Base-by-base conservation (phyloP, 345 rosid species). In the Citrus unshiu region DNA sequence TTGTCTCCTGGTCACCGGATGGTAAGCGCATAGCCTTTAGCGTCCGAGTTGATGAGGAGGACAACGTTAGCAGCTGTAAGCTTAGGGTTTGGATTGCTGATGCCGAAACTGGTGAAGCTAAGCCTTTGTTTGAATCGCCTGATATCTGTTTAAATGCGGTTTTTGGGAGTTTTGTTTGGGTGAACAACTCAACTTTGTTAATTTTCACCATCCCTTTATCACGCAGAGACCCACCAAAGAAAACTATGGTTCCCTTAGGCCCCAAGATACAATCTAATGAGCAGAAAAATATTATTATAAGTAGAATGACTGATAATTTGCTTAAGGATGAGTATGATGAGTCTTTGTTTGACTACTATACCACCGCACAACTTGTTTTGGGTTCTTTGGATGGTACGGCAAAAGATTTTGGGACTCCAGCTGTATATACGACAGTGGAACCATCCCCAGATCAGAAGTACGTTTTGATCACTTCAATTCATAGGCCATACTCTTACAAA, bases 311-410 rank as follows among this genome's bases (percentile, higher is more conserved):
- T 77, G 98, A 94, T 81, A 97, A 93, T 86, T 86, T 96, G 84
- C 86, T 96, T 60, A 94, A 96, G 87, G 97, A 96, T 86, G 95
- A 94, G 79, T 91, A 93, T 73, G 98, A 96, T 83, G 98, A 91
- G 78, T 95, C 93, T 79, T 88, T 96, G 56, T 96, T 94, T 79
- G 98, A 96, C 83, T 96, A 93, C 81, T 96, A 91, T 80, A 91
- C 98, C 62, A 93, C 90, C 27, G 87, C 97, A 37, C 99, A 94
- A 82, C 94, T 96, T 69, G 87, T 91, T 56, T 68, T 94, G 87
- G 97, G 79, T 81, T 89, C 97, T 77, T 80, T 94, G 85, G 92
- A 96, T 84, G 98, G 99, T n/a, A 78, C 81, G 7, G 77, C 81
- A 51, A 90, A 90, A 85, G 88, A 90, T 77, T 82, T 96, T 81